Percentiles rank a stretch among this genome's conserved stretches.
Conservation (phyloP, 2,329 filamentous ascomycete genomes). For the Passalora sequoiae region DNA sequence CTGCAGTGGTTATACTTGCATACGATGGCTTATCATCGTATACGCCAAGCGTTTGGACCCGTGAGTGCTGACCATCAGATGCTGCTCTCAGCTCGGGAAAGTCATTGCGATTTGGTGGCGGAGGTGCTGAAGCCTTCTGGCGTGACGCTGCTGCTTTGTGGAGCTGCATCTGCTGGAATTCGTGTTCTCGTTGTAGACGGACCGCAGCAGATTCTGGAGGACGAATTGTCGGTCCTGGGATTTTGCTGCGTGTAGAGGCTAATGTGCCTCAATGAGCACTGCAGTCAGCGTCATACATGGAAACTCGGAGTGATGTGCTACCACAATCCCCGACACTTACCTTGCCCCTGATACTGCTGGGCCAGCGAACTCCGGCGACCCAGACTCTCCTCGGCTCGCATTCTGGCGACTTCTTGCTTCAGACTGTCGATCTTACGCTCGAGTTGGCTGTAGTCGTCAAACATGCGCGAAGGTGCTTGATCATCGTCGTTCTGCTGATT, state of each 20-base stretch:
- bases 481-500: too few relatives aligned
- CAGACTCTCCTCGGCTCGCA: neutral
- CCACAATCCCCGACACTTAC: too few relatives aligned
- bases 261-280: constrained; percentile 4
- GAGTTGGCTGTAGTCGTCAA: too few relatives aligned
- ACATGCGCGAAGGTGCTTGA: too few relatives aligned
- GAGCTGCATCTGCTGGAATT: neutral
- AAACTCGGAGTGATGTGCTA: too few relatives aligned
- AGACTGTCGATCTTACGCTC: neutral
- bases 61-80: neutral
- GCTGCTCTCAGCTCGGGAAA: constrained; percentile 18
- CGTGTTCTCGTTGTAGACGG: constrained; percentile 13
- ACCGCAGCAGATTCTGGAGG: constrained; percentile 11
- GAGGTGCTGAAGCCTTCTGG: neutral
- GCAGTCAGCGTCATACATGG: too few relatives aligned
- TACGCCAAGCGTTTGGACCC: neutral
- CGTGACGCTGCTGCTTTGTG: neutral
- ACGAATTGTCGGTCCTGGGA: constrained; percentile 1
- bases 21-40: constrained; percentile 16
- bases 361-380: neutral
- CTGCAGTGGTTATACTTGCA: constrained; percentile 14
- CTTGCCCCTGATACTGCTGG: neutral
- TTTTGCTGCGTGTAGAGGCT: neutral
- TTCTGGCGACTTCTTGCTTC: neutral
- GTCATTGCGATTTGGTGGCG: constrained; percentile 15